phyloP scores from a whole-genome alignment of 768 basidiomycete species.

The Tricholoma hemisulphureum region DNA sequence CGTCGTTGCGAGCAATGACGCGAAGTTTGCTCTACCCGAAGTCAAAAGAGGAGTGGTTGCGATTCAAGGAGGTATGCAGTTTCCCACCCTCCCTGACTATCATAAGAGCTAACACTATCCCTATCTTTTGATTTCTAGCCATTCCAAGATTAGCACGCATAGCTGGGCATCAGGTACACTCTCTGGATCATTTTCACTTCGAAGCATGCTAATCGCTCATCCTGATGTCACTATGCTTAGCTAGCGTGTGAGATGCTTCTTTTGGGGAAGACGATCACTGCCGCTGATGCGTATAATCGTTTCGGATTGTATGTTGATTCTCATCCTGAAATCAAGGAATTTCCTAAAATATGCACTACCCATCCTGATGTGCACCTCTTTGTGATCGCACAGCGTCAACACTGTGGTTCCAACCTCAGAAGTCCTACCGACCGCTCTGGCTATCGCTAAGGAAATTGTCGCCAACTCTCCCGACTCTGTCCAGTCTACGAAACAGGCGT shows the following conservation, averaged over 20 bases:
- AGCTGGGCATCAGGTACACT: conserved; percentile 71
- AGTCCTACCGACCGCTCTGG: conserved; percentile 61
- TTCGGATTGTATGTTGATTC: conserved; percentile 67
- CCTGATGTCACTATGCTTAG: conserved; percentile 35
- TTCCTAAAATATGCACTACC: neutral
- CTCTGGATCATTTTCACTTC: conserved; percentile 5
- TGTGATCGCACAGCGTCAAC: conserved; percentile 56
- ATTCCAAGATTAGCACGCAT: conserved; percentile 67
- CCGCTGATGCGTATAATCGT: conserved; percentile 62
- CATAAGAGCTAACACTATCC: neutral
- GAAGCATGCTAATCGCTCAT: conserved; percentile 3
- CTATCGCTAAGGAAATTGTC: conserved; percentile 56
- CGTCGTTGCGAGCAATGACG: conserved; percentile 64
- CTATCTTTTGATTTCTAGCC: conserved; percentile 33
- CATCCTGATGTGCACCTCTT: neutral
- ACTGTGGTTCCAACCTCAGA: conserved; percentile 54
- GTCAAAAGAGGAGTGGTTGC: conserved; percentile 78
- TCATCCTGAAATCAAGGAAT: neutral
- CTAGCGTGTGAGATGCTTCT: conserved; percentile 76
- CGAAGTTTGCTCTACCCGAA: conserved; percentile 73
- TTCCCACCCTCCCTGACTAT: neutral
- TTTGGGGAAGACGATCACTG: conserved; percentile 64
- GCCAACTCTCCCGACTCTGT: conserved; percentile 78
- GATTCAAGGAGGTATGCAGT: conserved; percentile 60
- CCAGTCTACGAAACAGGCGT: conserved; percentile 69